Base-by-base conservation (phyloP, 148 eudicot species). In the Rhododendron molle region DNA sequence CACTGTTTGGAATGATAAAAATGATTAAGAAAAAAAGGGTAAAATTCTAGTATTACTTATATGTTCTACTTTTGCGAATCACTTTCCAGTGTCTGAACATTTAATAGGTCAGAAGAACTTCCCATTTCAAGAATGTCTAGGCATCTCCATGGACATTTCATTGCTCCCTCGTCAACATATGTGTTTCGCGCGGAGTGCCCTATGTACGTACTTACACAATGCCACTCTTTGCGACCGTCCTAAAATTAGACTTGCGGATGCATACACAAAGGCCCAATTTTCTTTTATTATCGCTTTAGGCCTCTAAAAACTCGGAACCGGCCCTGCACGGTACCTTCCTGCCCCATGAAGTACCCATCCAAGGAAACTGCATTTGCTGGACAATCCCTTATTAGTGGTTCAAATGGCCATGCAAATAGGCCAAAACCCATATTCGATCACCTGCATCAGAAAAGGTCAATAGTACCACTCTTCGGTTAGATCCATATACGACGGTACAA, bases 401-500 rank as follows among this genome's bases (percentile, higher is more conserved):
- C 86, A 73, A 93, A 92, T 6, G 90, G 73, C 67, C 84, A 89
- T 2, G 90, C 88, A 73, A 78, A 87, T 5, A 86, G 56, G 43
- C 96, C 92, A 1, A 92, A 67, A 40, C 60, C 93, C 94, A n/a
- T 84, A 88, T 81, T 92, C 94, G 8, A 40, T 38, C 40, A 40
- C 92, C 94, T 0, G 88, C 90, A 89, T 93, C 94, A 1, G 92
- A 79, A 74, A 81, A 92, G 20, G 93, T 87, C 82, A 83, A 30
- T 85, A 87, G 85, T 91, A 92, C 94, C 96, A 90, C 54, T 91
- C 92, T 77, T 91, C 92, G 3, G 92, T 86, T n/a, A 87, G 12
- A 85, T 93, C 96, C 91, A 92, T 88, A 82, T 92, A 93, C 1
- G 96, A 93, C 52, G 7, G 43, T 40, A 92, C 91, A 85, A 93